A percentile compares a stretch with the other conserved stretches of the same genome.
Conservation (phyloP, 83 land plant genomes). For the Picea engelmannii region DNA sequence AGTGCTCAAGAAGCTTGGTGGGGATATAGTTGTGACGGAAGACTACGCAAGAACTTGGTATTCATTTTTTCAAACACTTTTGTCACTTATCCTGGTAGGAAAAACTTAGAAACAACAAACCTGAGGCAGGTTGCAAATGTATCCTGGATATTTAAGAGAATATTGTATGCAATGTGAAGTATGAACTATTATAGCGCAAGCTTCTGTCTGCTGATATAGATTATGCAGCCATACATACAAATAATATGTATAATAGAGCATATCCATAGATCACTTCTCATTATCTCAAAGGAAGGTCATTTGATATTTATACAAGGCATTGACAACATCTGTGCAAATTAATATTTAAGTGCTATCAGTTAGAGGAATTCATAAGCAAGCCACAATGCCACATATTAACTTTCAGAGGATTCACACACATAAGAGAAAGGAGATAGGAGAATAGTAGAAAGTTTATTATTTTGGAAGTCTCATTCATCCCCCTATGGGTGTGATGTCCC, state of each 20-base stretch:
- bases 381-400: not conserved
- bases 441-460: too few species aligned
- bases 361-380: not conserved
- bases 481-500: too few species aligned
- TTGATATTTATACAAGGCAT: not conserved
- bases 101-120: not conserved
- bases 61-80: slow-evolving; percentile 11
- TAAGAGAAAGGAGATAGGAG: too few species aligned
- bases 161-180: not conserved
- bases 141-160: not conserved
- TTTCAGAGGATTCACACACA: too few species aligned
- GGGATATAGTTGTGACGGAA: slow-evolving; percentile 45
- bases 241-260: not conserved
- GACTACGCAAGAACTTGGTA: slow-evolving; percentile 49
- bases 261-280: not conserved
- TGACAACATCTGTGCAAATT: not conserved
- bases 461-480: too few species aligned
- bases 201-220: not conserved
- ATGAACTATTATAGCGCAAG: not conserved
- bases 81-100: not conserved
- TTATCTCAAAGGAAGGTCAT: not conserved
- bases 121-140: not conserved
- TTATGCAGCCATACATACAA: not conserved
- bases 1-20: slow-evolving; percentile 41
- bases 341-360: not conserved